Evolutionary conservation across 2,329 filamentous ascomycete species (phyloP), one percentile per base, ranked within the genome.

Genomic region (Aspergillus phoenicis): DNA sequence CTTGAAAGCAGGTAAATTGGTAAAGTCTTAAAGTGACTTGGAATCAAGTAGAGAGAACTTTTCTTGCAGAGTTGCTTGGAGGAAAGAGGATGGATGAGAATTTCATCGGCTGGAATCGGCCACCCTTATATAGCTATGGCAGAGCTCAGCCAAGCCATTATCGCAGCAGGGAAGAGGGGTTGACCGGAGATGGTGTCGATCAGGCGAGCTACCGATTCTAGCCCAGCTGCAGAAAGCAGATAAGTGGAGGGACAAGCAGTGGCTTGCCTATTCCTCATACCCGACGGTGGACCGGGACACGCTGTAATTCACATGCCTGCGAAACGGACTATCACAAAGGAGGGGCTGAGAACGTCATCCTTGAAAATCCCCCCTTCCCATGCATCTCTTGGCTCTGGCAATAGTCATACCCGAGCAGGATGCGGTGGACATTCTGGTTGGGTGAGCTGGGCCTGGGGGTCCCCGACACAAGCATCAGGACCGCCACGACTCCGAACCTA

Each of bases 321-420:
- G 53, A 36, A 56, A 45, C 41, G 39, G 41, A 43, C 43, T 24
- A n/a, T 51, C 47, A 52, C 38, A 66, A 61, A 66, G 61, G 66
- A 64, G 66, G 64, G 47, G 70, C 69, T 64, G 66, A 71, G 69
- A 41, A 70, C 60, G 60, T 67, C 68, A 71, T 70, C 70, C 68
- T 66, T 68, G 68, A 61, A 58, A 41, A 63, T 61, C 61, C 58
- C 63, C 33, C 57, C 58, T 67, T 63, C 59, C 48, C 65, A 63
- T 65, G 66, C 65, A 66, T 62, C 52, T 68, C 68, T 71, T 71
- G 68, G 67, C 66, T 66, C 41, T 57, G 60, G 61, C 52, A 65
- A 56, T 45, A 62, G 55, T 49, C 57, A 53, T 48, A 58, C 26
- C 59, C 60, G 57, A 57, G 22, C 30, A 53, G 26, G 10, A n/a